Base-by-base conservation (phyloP, 306 rosid species). In the Astragalus membranaceus region DNA sequence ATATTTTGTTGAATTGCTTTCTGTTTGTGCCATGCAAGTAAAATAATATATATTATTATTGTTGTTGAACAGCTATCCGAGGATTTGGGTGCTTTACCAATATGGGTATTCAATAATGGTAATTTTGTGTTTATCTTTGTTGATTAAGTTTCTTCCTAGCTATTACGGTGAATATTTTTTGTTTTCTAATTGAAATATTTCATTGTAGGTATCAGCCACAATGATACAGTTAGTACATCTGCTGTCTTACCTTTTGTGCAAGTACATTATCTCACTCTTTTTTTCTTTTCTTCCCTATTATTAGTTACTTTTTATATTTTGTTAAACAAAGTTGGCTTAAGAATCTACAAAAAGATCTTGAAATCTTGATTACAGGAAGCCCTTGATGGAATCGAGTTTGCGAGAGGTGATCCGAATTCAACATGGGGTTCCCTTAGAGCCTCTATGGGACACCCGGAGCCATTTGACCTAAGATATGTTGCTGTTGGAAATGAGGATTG, bases 401-500 rank as follows among this genome's bases (percentile, higher is more conserved):
- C 97, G 0, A 88, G 82, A 78, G 97, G 96, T n/a, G 68, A 57
- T 63, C 74, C 89, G 7, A 36, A 16, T 36, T 87, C 97, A 43
- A 73, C 48, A 39, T 91, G 97, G 97, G 97, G 96, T 20, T 80
- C 88, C 10, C 4, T 85, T 30, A 87, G 97, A 70, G 95, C 85
- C 64, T 10, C 76, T 15, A 83, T 91, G 97, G 97, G 97, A 72
- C 97, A 83, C 75, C 87, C 88, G 10, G 26, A 86, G 17, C 97
- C 97, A 35, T 91, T 88, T 75, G 90, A 91, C 74, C 69, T 91
- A 41, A 82, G 76, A 78, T 80, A 78, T 73, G 87, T 91, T 41
- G 97, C 97, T 15, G 43, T 85, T 66, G 97, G 97, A 80, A 88
- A 91, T 73, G 97, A 91, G 80, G 92, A 91, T 36, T 91, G 97